Evolutionary conservation across 768 basidiomycete species (phyloP).

Genomic region (Macrolepiota albuminosa): DNA sequence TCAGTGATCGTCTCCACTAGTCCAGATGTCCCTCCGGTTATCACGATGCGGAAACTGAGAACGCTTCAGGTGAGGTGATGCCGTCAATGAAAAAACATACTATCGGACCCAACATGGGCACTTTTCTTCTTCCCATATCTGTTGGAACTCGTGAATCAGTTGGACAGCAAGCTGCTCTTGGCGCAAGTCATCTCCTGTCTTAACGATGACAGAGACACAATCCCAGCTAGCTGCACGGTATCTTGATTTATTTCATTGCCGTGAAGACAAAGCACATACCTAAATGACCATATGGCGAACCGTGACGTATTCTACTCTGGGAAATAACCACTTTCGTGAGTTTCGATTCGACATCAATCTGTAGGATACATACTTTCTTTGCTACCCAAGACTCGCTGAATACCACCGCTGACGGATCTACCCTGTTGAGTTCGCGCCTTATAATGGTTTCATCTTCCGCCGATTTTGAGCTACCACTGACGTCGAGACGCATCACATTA

Average conservation of each 20-base stretch:
- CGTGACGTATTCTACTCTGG: slow-evolving; percentile 84
- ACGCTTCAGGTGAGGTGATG: background rate
- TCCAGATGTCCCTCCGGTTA: slow-evolving; percentile 90
- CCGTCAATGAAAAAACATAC: slow-evolving; percentile 33
- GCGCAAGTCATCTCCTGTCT: slow-evolving; percentile 93
- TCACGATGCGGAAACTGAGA: slow-evolving; percentile 83
- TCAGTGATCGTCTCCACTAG: slow-evolving; percentile 98
- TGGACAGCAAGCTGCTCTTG: slow-evolving; percentile 98
- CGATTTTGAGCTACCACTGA: slow-evolving; percentile 53
- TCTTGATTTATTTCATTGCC: background rate
- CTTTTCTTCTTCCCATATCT: slow-evolving; percentile 93
- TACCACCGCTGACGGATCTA: slow-evolving; percentile 91
- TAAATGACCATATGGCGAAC: slow-evolving; percentile 94
- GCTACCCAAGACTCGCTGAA: slow-evolving; percentile 93
- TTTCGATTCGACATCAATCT: background rate
- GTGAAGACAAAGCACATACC: slow-evolving; percentile 38
- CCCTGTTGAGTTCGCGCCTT: slow-evolving; percentile 87
- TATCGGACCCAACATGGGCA: slow-evolving; percentile 93
- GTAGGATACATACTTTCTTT: slow-evolving; percentile 64
- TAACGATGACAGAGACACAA: slow-evolving; percentile 95
- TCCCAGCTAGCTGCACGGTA: slow-evolving; percentile 64
- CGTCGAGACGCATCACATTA: slow-evolving; percentile 55
- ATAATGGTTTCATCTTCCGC: slow-evolving; percentile 94
- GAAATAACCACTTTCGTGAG: background rate
- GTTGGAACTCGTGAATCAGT: slow-evolving; percentile 87